These are phyloP conservation scores for Bifiguratus adelaidae DNA, from an alignment of 192 early-diverging fungal species.

Conservation along the genomic window DNA sequence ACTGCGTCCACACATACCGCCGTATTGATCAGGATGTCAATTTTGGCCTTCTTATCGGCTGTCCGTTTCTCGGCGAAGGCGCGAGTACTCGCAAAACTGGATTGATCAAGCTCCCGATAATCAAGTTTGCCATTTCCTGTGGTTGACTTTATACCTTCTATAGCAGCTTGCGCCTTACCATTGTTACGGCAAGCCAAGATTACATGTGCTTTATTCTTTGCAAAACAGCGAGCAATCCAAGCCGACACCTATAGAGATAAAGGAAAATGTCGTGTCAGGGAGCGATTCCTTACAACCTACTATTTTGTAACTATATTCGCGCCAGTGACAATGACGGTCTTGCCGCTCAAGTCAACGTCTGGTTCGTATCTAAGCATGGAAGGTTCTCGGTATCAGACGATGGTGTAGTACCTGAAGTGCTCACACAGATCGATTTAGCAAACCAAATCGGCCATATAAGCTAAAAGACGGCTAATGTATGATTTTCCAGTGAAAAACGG, in stretches of 20 bases:
- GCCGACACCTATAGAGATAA: slow-evolving; percentile 14
- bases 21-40: slow-evolving; percentile 48
- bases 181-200: slow-evolving; percentile 14
- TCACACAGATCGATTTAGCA: too few relatives aligned
- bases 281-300: too few relatives aligned
- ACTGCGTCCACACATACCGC: neutral
- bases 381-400: too few relatives aligned
- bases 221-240: slow-evolving; percentile 13
- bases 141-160: neutral
- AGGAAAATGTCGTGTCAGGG: too few relatives aligned
- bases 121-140: neutral
- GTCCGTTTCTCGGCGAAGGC: slow-evolving; percentile 20
- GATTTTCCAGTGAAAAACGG: too few relatives aligned
- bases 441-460: too few relatives aligned
- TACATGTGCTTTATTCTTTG: slow-evolving; percentile 5
- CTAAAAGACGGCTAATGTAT: too few relatives aligned
- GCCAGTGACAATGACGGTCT: slow-evolving; percentile 15
- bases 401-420: too few relatives aligned
- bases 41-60: slow-evolving; percentile 7
- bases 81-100: slow-evolving; percentile 22
- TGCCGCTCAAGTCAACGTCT: slow-evolving; percentile 5
- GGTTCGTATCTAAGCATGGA: too few relatives aligned
- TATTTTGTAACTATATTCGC: slow-evolving; percentile 8
- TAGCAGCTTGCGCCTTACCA: neutral
- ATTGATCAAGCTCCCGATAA: slow-evolving; percentile 5